phyloP scores from a whole-genome alignment of 1,284 basidiomycete genomes.

The Pseudozyma thailandica region DNA sequence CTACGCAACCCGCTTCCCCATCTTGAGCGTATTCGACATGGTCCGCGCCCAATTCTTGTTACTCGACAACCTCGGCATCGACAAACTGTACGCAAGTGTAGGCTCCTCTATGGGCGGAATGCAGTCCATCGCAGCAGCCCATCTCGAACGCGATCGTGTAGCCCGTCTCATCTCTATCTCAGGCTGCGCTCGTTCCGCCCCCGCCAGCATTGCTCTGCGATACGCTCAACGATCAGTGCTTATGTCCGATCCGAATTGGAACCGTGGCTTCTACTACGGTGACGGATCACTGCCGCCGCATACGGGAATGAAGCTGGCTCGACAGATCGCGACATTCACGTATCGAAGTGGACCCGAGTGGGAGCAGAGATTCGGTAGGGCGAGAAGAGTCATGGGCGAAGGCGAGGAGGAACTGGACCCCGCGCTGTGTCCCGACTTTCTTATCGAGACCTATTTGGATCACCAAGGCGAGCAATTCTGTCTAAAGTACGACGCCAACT shows the following conservation, averaged over 20 bases:
- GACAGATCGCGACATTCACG: slow-evolving; percentile 98
- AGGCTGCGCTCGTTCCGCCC: slow-evolving; percentile 89
- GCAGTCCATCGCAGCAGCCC: slow-evolving; percentile 95
- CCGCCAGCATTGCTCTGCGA: slow-evolving; percentile 92
- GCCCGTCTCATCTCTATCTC: slow-evolving; percentile 90
- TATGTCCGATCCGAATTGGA: slow-evolving; percentile 99
- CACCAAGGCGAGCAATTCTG: slow-evolving; percentile 90
- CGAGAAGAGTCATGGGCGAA: slow-evolving; percentile 70
- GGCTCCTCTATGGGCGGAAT: slow-evolving; percentile 97
- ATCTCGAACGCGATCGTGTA: slow-evolving; percentile 89
- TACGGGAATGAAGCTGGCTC: slow-evolving; percentile 96
- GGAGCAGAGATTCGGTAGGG: slow-evolving; percentile 94
- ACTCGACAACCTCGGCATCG: slow-evolving; percentile 84
- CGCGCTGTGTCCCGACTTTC: slow-evolving; percentile 89
- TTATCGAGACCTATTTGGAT: slow-evolving; percentile 98
- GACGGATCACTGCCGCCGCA: slow-evolving; percentile 82
- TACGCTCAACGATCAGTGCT: slow-evolving; percentile 93
- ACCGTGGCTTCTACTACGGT: slow-evolving; percentile 97
- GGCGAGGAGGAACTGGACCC: slow-evolving; percentile 65
- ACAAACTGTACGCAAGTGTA: slow-evolving; percentile 88
- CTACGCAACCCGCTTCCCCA: slow-evolving; percentile 90
- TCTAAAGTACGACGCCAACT: slow-evolving; percentile 98
- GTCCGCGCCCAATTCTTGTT: slow-evolving; percentile 87
- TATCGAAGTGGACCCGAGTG: slow-evolving; percentile 99
- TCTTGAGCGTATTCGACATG: slow-evolving; percentile 96